Evolutionary conservation across 768 basidiomycete species (phyloP), one percentile per base, ranked within the genome.

Genomic region (Tulasnella sp.): DNA sequence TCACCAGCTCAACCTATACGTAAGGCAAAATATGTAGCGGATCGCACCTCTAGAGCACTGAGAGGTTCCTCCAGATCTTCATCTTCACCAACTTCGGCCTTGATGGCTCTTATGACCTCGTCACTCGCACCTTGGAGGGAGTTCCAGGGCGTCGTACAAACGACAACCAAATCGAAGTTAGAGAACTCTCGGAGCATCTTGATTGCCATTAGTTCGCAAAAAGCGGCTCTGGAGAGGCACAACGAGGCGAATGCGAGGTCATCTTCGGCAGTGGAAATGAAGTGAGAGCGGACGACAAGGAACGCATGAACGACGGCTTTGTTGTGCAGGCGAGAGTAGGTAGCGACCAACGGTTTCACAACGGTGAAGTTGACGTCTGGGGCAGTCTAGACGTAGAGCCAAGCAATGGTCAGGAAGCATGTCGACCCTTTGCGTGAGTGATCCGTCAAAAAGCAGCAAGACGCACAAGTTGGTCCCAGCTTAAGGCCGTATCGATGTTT

Each of bases 121-220:
- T 67, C 64, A 1, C 81, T 74, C 3, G 86, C 86, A 1, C 89
- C 88, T 32, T 84, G 77, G 50, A 94, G 77, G 1, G 91, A 86
- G 66, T 82, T 86, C 85, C 88, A 96, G 57, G 76, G 78, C 0
- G 81, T 82, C 0, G 86, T 91, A 49, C 97, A 70, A 25, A 86
- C 84, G 7, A 84, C 81, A 25, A 84, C 78, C 17, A 92, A 75
- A 57, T 84, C 79, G n/a, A 91, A 76, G 4, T 77, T 76, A 0
- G 86, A 82, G 64, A 86, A 92, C 31, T 76, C 75, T 19, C 76
- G 79, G 9, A 92, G 74, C 21, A 93, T 77, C 65, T 96, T 96
- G 73, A 89, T 81, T 7, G 93, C 90, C 17, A 96, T 69, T 14
- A 96, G 78, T 67, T 96, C 90, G 69, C 89, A 93, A 8, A 93